phyloP scores from a whole-genome alignment of 345 rosid genomes.

The Brassica juncea region DNA sequence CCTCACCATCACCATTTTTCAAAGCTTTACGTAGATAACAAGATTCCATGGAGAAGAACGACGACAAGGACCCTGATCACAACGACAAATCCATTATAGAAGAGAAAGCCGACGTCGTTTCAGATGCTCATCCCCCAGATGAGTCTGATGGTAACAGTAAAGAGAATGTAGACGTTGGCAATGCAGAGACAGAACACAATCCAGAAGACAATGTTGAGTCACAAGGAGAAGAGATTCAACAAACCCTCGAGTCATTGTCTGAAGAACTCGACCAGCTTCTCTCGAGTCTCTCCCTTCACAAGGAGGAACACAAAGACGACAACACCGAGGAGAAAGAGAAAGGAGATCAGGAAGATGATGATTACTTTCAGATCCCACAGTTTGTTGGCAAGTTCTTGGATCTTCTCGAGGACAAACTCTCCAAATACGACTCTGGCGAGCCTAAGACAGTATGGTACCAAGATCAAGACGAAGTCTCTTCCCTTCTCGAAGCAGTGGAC shows the following conservation, averaged over 20 bases:
- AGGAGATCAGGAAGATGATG: slow-evolving; percentile 23
- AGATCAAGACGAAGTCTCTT: slow-evolving; percentile 45
- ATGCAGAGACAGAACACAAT: slow-evolving; percentile 27
- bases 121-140: slow-evolving; percentile 14
- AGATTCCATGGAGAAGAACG: slow-evolving; percentile 38
- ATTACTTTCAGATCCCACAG: slow-evolving; percentile 45
- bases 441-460: slow-evolving; percentile 45
- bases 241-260: slow-evolving; percentile 50
- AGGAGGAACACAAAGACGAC: slow-evolving; percentile 23
- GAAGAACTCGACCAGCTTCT: slow-evolving; percentile 59
- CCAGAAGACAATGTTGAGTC: slow-evolving; percentile 30
- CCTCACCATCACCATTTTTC: slow-evolving; percentile 30
- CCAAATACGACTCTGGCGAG: slow-evolving; percentile 45
- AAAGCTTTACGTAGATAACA: slow-evolving; percentile 19
- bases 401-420: slow-evolving; percentile 54
- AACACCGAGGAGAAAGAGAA: background rate
- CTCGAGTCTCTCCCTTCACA: slow-evolving; percentile 29
- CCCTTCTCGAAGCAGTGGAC: slow-evolving; percentile 50
- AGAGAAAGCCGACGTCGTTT: slow-evolving; percentile 11
- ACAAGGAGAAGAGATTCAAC: slow-evolving; percentile 40
- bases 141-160: slow-evolving; percentile 16
- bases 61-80: slow-evolving; percentile 31
- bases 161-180: slow-evolving; percentile 32
- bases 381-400: slow-evolving; percentile 63
- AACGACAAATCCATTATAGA: slow-evolving; percentile 30